Conservation (phyloP, 1,139 yeast species). For the Yamadazyma kanchanaburiensis region DNA sequence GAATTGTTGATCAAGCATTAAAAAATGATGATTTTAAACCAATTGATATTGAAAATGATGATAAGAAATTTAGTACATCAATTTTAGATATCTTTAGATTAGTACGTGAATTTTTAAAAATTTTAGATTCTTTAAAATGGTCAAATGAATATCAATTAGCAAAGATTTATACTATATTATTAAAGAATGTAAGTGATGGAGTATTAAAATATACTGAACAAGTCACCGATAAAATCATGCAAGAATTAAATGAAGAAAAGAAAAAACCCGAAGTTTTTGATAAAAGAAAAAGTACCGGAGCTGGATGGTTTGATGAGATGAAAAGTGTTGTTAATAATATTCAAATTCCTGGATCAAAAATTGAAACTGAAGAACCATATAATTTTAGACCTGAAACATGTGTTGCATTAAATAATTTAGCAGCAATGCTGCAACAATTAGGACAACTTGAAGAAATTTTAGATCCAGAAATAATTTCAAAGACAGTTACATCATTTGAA, state of each 20-base stretch:
- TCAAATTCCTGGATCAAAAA: conserved; percentile 23
- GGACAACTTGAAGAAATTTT: conserved; percentile 58
- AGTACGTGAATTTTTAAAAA: conserved; percentile 53
- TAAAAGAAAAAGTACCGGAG: conserved; percentile 22
- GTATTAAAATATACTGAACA: conserved; percentile 50
- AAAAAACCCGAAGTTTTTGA: conserved; percentile 16
- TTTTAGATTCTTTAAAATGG: conserved; percentile 63
- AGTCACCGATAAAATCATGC: conserved; percentile 44
- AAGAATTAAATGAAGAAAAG: conserved; percentile 41
- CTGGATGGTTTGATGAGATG: conserved; percentile 42
- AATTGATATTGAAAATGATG: conserved; percentile 40
- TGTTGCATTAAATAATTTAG: conserved; percentile 70
- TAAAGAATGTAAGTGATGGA: conserved; percentile 63
- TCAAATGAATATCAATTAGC: conserved; percentile 58
- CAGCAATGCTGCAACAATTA: conserved; percentile 56
- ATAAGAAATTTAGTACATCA: conserved; percentile 45
- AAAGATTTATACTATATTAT: conserved; percentile 51
- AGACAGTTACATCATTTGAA: conserved; percentile 33
- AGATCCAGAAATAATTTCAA: conserved; percentile 61
- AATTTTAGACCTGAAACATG: conserved; percentile 65
- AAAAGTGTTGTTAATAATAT: conserved; percentile 48
- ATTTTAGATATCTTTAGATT: conserved; percentile 67
- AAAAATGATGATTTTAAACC: conserved; percentile 56
- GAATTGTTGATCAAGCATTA: conserved; percentile 54
- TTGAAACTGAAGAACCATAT: conserved; percentile 52